Percentiles rank a stretch among this genome's conserved stretches.
phyloP scores from a whole-genome alignment of 2,329 filamentous ascomycete genomes.

The Verruconis gallopava region DNA sequence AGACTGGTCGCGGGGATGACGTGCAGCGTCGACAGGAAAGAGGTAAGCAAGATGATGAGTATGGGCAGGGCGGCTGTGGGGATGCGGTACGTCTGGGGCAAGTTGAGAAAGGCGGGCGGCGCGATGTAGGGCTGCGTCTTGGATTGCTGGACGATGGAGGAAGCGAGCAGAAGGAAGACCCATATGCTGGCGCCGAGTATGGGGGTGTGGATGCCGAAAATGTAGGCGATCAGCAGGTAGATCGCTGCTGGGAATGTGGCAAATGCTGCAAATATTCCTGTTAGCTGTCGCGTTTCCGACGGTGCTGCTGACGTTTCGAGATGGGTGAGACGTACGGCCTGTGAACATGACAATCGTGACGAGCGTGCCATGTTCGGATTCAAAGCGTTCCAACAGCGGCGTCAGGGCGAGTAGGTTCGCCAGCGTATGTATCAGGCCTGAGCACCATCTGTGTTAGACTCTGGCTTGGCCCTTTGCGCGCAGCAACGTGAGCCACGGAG shows the following conservation, averaged over 20 bases:
- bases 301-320: too few relatives aligned
- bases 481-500: not conserved
- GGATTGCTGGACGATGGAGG: conserved; percentile 78
- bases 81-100: conserved; percentile 52
- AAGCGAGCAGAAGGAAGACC: conserved; percentile 77
- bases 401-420: conserved; percentile 69
- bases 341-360: conserved; percentile 79
- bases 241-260: conserved; percentile 58
- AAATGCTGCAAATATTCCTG: conserved; percentile 24
- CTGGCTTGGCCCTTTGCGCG: not conserved
- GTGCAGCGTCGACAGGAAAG: conserved; percentile 40
- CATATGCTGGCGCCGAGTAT: conserved; percentile 83
- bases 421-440: conserved; percentile 56
- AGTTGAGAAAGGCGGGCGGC: conserved; percentile 15
- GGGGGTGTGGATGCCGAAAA: conserved; percentile 58
- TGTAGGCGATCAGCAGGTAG: conserved; percentile 66
- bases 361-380: conserved; percentile 81
- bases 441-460: too few relatives aligned
- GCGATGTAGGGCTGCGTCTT: conserved; percentile 66
- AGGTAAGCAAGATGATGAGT: conserved; percentile 59
- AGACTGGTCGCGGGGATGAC: conserved; percentile 65
- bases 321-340: conserved; percentile 64
- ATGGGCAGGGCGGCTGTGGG: conserved; percentile 88
- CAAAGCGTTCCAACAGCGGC: conserved; percentile 87
- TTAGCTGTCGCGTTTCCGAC: conserved; percentile 37